phyloP scores from a whole-genome alignment of 108 stramenopile genomes.

The Nitzschia inconspicua region DNA sequence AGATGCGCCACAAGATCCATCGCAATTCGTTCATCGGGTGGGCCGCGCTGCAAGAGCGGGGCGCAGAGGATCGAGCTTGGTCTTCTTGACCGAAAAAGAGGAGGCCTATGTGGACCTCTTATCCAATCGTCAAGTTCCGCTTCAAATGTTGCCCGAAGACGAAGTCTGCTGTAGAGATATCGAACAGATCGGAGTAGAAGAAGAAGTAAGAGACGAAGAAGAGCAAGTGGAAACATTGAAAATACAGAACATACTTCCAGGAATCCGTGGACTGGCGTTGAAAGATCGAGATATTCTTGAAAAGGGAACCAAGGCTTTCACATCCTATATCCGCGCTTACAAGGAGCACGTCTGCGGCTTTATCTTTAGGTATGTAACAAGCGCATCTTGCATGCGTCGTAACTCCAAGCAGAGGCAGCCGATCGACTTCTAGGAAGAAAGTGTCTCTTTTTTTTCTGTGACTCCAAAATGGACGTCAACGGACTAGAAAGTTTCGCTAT shows the following conservation, averaged over 20 bases:
- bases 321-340: conserved; percentile 94
- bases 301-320: conserved; percentile 94
- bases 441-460: neutral
- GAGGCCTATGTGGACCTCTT: conserved; percentile 93
- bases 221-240: neutral
- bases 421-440: conserved; percentile 13
- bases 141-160: conserved; percentile 45
- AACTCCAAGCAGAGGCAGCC: conserved; percentile 16
- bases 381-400: neutral
- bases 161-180: conserved; percentile 49
- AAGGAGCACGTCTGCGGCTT: conserved; percentile 91
- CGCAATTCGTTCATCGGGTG: conserved; percentile 96
- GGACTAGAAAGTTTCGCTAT: neutral
- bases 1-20: conserved; percentile 95
- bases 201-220: conserved; percentile 11
- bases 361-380: conserved; percentile 74
- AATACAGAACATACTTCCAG: conserved; percentile 59
- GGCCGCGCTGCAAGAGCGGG: conserved; percentile 97
- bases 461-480: conserved; percentile 34
- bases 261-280: conserved; percentile 66
- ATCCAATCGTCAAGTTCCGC: conserved; percentile 75
- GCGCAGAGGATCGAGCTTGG: conserved; percentile 70
- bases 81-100: conserved; percentile 91
- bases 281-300: conserved; percentile 94
- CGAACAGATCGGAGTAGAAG: conserved; percentile 21